Evolutionary conservation across 2,329 filamentous ascomycete species (phyloP).

Genomic region (Calonectria pseudoreteaudii): DNA sequence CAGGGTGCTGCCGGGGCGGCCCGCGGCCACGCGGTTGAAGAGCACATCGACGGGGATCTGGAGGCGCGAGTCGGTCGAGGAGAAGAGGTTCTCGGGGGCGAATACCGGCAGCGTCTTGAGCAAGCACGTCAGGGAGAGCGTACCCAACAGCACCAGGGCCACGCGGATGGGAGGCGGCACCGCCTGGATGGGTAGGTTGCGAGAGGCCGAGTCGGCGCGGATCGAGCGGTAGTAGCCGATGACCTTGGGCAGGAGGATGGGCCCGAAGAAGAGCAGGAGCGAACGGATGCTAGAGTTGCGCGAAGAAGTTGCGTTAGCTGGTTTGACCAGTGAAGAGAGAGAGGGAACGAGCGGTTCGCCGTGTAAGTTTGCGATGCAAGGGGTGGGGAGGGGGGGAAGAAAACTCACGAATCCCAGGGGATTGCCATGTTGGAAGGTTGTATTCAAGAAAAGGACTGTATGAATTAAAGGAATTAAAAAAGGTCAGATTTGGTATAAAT

Average conservation of each 20-base stretch:
- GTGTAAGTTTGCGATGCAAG: neutral
- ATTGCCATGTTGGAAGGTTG: constrained; percentile 41
- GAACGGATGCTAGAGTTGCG: constrained; percentile 61
- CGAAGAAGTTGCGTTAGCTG: neutral
- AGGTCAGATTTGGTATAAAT: neutral
- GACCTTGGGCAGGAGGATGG: constrained; percentile 75
- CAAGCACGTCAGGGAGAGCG: constrained; percentile 58
- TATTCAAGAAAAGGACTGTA: neutral
- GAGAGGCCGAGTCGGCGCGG: constrained; percentile 55
- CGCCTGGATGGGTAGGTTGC: constrained; percentile 64
- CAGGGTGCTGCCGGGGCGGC: constrained; percentile 62
- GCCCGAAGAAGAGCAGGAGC: constrained; percentile 74
- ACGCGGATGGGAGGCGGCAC: constrained; percentile 65
- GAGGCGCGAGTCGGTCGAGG: constrained; percentile 80
- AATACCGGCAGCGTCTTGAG: constrained; percentile 75
- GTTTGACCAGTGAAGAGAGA: neutral
- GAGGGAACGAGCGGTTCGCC: neutral
- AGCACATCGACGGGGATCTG: constrained; percentile 88
- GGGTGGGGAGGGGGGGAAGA: too few species aligned
- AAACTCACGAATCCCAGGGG: constrained; percentile 45
- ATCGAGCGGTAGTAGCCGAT: constrained; percentile 73
- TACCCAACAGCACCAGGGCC: constrained; percentile 70
- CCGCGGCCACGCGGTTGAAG: constrained; percentile 76
- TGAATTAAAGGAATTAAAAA: neutral
- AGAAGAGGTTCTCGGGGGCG: constrained; percentile 85